phyloP scores from a whole-genome alignment of 164 flowering plant species.

The Stephania yunnanensis region DNA sequence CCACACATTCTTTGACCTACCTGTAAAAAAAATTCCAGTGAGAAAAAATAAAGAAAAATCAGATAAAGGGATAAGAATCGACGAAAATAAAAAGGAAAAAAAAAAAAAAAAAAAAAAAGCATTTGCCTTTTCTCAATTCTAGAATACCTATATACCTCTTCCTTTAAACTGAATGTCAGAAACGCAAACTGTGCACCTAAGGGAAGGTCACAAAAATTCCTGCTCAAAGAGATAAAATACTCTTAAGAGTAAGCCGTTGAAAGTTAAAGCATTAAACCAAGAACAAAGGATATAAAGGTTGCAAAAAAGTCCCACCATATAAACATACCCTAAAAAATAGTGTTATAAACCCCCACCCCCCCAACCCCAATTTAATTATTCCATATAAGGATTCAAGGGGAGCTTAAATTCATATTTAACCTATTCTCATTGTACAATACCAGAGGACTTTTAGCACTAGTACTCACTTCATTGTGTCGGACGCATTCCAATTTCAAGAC shows the following conservation, averaged over 20 bases:
- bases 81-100: neutral
- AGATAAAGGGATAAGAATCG: neutral
- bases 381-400: too few species aligned
- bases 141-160: slow-evolving; percentile 48
- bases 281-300: neutral
- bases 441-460: too few species aligned
- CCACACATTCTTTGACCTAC: slow-evolving; percentile 84
- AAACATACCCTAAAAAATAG: neutral
- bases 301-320: neutral
- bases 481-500: too few species aligned
- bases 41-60: neutral
- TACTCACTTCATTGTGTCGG: too few species aligned
- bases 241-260: neutral
- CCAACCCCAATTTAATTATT: too few species aligned
- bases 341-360: neutral
- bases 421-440: too few species aligned
- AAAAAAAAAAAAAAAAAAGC: neutral
- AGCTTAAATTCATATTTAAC: too few species aligned
- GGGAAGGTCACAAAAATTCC: slow-evolving; percentile 75
- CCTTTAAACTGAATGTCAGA: slow-evolving; percentile 88
- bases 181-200: slow-evolving; percentile 77
- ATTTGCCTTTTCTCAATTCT: neutral
- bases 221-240: slow-evolving; percentile 20
- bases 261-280: neutral
- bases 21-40: slow-evolving; percentile 23